Base-by-base conservation (phyloP, 768 basidiomycete species). In the Pleurotus giganteus region DNA sequence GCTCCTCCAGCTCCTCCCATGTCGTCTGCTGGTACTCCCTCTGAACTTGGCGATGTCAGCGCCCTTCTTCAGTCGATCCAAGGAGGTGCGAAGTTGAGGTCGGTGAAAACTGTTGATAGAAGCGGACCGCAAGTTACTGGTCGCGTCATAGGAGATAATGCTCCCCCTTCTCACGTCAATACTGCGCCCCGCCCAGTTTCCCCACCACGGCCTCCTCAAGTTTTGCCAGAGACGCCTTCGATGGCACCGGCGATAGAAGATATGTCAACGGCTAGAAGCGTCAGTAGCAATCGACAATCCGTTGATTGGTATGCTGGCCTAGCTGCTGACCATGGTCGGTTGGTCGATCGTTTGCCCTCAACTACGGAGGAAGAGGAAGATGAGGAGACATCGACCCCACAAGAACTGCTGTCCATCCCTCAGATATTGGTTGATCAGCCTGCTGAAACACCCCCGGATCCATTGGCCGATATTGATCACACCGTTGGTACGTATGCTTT, bases 261-360 rank as follows among this genome's bases (percentile, higher is more conserved):
- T 17, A 51, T 56, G 31, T 65, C 66, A 2, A 34, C 49, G 11
- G 15, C n/a, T 11, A 12, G 31, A 12, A 65, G 59, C 44, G 63
- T 77, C 29, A 78, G 70, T 53, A 81, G n/a, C n/a, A n/a, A 88
- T 62, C 76, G 85, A 56, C 88, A 94, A 68, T 88, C 86, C 5
- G 88, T 96, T 3, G 94, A 93, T 63, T 98, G 95, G 95, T 94
- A 91, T 65, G 81, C 85, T 47, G 88, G 87, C 28, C 77, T 96
- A 11, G 94, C 95, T 11, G 89, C 88, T 34, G 86, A 96, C 71
- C 72, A 73, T 32, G 79, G 76, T 31, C 64, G 60, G 19, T 64
- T 63, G 42, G 63, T 73, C 27, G 72, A 69, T 50, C 72, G 67
- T 44, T 65, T 86, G 60, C 79, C 85, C 31, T 69, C 80, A 23